Percentiles rank a stretch among this genome's conserved stretches.
Evolutionary conservation across 495 filamentous ascomycete genomes (phyloP).

Genomic region (Hyaloscypha bicolor): DNA sequence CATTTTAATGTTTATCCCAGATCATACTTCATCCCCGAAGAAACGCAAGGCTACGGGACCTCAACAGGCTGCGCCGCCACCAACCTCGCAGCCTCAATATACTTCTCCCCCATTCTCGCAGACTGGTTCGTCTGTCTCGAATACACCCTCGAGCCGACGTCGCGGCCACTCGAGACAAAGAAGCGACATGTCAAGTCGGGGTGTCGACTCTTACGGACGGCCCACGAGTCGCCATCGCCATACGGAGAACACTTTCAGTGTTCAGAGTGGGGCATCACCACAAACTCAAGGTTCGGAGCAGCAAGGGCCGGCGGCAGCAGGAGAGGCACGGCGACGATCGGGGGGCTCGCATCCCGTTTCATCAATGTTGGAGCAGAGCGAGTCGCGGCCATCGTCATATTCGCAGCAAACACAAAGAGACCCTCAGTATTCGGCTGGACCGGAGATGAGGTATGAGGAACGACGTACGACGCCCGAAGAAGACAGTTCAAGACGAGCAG

Average conservation of each 20-base stretch:
- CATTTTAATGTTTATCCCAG: conserved; percentile 44
- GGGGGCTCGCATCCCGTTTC: conserved; percentile 31
- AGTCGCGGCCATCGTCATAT: conserved; percentile 18
- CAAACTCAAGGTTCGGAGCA: conserved; percentile 11
- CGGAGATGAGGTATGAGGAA: conserved; percentile 35
- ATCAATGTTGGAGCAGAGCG: conserved; percentile 28
- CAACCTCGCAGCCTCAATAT: conserved; percentile 51
- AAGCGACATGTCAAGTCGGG: conserved; percentile 52
- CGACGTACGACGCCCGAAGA: conserved; percentile 29
- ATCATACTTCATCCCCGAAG: conserved; percentile 63
- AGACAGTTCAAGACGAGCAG: conserved; percentile 23
- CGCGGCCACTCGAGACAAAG: conserved; percentile 69
- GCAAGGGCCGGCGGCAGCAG: neutral
- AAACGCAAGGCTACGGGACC: conserved; percentile 72
- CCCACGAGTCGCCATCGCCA: conserved; percentile 31
- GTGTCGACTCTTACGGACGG: conserved; percentile 29
- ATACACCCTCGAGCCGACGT: conserved; percentile 59
- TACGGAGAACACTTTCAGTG: conserved; percentile 28
- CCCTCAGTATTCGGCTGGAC: conserved; percentile 30
- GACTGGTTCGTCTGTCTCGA: conserved; percentile 55
- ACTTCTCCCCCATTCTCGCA: conserved; percentile 60
- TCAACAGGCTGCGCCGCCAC: conserved; percentile 59
- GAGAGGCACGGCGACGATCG: conserved; percentile 25
- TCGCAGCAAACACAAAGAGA: conserved; percentile 26
- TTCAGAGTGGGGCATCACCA: conserved; percentile 23